Conservation (phyloP, 139 green algal species). For the Zygnema circumcarinatum region DNA sequence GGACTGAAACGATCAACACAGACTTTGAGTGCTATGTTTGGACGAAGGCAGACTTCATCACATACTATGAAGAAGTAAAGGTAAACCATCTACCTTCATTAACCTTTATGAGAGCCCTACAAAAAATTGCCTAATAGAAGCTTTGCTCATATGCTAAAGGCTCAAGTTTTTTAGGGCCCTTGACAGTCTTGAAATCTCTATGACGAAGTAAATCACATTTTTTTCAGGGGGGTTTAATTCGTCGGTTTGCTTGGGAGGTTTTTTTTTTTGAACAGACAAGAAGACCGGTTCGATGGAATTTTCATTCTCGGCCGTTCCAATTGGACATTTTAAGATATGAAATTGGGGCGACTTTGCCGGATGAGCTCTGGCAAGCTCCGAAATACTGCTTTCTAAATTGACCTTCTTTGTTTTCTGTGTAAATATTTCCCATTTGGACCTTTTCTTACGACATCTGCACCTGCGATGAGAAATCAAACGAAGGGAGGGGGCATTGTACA, state of each 20-base stretch:
- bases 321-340: background rate
- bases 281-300: background rate
- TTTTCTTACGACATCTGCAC: too few species aligned
- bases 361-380: background rate
- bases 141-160: background rate
- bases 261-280: constrained; percentile 2
- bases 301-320: background rate
- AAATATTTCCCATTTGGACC: too few species aligned
- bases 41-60: constrained; percentile 56
- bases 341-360: background rate
- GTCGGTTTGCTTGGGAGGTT: background rate
- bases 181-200: background rate
- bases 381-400: background rate
- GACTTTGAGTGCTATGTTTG: constrained; percentile 49
- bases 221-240: background rate
- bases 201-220: background rate
- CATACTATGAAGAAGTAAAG: constrained; percentile 50
- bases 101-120: too few species aligned
- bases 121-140: background rate
- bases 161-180: background rate
- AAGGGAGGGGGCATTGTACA: too few species aligned
- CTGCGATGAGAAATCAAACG: too few species aligned
- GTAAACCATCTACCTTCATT: constrained; percentile 26
- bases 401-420: too few species aligned
- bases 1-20: constrained; percentile 28